Evolutionary conservation across 345 rosid species (phyloP), one percentile per base, ranked within the genome.

Genomic region (Combretum micranthum): DNA sequence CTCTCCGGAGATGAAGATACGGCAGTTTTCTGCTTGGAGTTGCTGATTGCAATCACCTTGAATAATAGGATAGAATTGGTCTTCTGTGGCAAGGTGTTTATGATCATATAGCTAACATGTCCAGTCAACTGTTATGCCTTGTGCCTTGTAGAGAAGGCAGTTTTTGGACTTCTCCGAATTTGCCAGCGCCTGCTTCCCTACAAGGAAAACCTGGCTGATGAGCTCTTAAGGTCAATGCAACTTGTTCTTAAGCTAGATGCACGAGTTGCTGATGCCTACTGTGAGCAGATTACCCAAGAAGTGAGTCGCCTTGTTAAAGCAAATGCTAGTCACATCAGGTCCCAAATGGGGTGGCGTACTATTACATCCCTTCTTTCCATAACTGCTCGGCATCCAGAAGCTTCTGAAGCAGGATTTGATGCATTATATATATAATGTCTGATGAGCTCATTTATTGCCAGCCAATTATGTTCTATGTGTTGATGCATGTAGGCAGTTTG

Each of bases 1-100:
- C 69, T 85, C 99, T 37, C 92, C 92, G 4, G 99, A 93, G 99
- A 89, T 66, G 99, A 93, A 73, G 99, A 93, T 73, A 93, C 99
- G 48, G 99, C 96, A 54, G 99, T 93, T 73, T 93, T 93, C 81
- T 93, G 99, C 71, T 79, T 93, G 55, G 97, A 89, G 70, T 71
- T 93, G 80, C 85, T 93, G 50, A 93, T 93, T 72, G 97, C 97
- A 55, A 93, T 89, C 63, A 87, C 99, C 64, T 80, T 93, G 68
- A 93, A 89, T 73, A 89, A 90, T 76, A 74, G 99, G 99, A 93
- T 72, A 80, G 97, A 74, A 93, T 93, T 61, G 90, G 63, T 61
- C 91, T 89, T 60, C 78, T 93, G 13, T 93, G 99, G 99, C 96
- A 83, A 72, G 96, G 97, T 56, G 99, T 93, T 44, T 93, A 93